Evolutionary conservation across 768 basidiomycete species (phyloP).

Genomic region (Mycena filopes): DNA sequence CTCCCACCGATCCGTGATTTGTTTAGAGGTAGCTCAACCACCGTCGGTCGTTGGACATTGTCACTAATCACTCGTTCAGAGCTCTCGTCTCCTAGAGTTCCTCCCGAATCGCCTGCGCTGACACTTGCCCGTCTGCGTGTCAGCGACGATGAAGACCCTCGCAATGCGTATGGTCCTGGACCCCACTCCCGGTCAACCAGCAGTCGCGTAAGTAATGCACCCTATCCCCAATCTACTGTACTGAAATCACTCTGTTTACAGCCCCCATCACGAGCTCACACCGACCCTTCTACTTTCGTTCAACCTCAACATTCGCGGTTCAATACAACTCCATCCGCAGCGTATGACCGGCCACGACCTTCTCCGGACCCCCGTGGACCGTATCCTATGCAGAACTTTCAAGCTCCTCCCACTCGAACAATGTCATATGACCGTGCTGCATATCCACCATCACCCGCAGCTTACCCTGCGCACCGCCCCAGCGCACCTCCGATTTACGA

Average conservation of each 20-base stretch:
- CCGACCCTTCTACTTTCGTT: conserved; percentile 26
- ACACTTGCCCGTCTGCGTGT: conserved; percentile 57
- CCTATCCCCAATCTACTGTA: not conserved
- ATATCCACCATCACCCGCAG: conserved; percentile 16
- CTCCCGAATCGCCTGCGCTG: conserved; percentile 50
- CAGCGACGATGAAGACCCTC: conserved; percentile 47
- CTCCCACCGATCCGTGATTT: conserved; percentile 79
- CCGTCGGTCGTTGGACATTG: not conserved
- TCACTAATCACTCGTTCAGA: conserved; percentile 45
- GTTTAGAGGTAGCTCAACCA: conserved; percentile 61
- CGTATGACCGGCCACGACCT: conserved; percentile 24
- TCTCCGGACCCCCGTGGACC: conserved; percentile 12
- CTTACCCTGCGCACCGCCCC: conserved; percentile 10
- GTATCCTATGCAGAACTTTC: conserved; percentile 14
- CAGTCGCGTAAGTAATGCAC: conserved; percentile 18
- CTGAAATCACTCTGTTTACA: not conserved
- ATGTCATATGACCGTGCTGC: conserved; percentile 27
- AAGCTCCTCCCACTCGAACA: conserved; percentile 20
- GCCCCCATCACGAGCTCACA: conserved; percentile 29
- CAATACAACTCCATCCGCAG: conserved; percentile 7
- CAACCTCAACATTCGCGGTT: conserved; percentile 21
- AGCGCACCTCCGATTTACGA: conserved; percentile 25
- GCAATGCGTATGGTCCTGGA: conserved; percentile 21
- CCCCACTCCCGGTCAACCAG: conserved; percentile 10
- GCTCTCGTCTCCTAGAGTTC: conserved; percentile 52